Conservation (phyloP, 257 asterid genomes). For the Lithospermum erythrorhizon region DNA sequence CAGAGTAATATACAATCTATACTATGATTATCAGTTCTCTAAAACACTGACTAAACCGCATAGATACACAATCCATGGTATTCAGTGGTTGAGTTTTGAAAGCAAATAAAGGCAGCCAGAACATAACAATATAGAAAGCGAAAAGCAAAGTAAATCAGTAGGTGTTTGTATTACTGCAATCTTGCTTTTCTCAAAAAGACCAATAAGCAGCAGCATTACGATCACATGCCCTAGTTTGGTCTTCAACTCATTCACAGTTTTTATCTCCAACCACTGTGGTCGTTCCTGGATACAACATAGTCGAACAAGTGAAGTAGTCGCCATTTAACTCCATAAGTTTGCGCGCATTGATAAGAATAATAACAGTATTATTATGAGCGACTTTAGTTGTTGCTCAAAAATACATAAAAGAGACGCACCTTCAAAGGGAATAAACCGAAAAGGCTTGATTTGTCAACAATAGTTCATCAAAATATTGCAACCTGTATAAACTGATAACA, state of each 20-base stretch:
- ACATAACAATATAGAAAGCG: conserved; percentile 66
- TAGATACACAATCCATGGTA: background rate
- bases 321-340: background rate
- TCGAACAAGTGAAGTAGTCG: background rate
- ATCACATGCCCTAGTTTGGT: conserved; percentile 87
- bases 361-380: no score
- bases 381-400: no score
- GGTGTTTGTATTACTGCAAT: conserved; percentile 67
- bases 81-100: conserved; percentile 41
- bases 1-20: background rate
- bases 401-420: conserved; percentile 24
- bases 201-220: conserved; percentile 87
- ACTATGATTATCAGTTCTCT: no score
- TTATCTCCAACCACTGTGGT: conserved; percentile 78
- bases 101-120: conserved; percentile 73
- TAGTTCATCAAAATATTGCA: no score
- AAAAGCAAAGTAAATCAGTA: conserved; percentile 75
- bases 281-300: conserved; percentile 44
- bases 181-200: conserved; percentile 84
- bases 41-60: no score
- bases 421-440: conserved; percentile 77
- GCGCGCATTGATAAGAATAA: no score
- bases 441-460: conserved; percentile 42
- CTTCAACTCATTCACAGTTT: conserved; percentile 70
- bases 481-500: no score